Conservation (phyloP, 1,139 yeast species). For the Kluyveromyces marxianus region DNA sequence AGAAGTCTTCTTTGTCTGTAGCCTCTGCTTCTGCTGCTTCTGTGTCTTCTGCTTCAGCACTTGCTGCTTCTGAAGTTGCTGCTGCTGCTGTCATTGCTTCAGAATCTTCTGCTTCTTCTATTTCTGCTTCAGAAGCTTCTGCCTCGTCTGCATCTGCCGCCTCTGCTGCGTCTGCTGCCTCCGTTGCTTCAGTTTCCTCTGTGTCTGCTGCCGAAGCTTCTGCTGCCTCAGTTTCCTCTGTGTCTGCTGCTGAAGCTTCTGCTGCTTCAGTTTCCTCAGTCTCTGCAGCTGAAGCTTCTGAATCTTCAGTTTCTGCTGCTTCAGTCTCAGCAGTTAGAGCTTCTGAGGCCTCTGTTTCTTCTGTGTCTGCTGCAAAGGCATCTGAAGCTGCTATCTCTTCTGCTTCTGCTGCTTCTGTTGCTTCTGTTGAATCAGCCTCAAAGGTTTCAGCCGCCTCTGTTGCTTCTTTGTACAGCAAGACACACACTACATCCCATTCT, state of each 20-base stretch:
- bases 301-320: conserved; percentile 9
- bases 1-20: conserved; percentile 3
- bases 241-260: conserved; percentile 10
- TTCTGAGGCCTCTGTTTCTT: conserved; percentile 9
- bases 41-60: background rate
- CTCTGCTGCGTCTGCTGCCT: conserved; percentile 15
- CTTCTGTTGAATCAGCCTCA: conserved; percentile 4
- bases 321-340: conserved; percentile 14
- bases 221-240: conserved; percentile 9
- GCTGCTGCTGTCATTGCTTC: conserved; percentile 12
- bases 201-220: conserved; percentile 4
- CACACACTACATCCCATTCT: background rate
- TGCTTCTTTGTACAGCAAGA: conserved; percentile 4
- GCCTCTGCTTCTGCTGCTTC: too few species aligned
- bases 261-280: conserved; percentile 7
- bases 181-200: conserved; percentile 11
- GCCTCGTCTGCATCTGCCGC: conserved; percentile 14
- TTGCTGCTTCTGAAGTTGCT: conserved; percentile 4
- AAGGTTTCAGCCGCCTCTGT: conserved; percentile 13
- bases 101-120: background rate
- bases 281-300: conserved; percentile 9
- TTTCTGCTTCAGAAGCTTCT: conserved; percentile 8
- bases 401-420: conserved; percentile 10
- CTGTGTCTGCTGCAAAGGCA: conserved; percentile 1
- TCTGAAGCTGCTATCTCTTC: conserved; percentile 10